These are phyloP conservation scores for Cladosporium sp. DNA, from an alignment of 2,329 filamentous ascomycete genomes.

Conservation along the genomic window DNA sequence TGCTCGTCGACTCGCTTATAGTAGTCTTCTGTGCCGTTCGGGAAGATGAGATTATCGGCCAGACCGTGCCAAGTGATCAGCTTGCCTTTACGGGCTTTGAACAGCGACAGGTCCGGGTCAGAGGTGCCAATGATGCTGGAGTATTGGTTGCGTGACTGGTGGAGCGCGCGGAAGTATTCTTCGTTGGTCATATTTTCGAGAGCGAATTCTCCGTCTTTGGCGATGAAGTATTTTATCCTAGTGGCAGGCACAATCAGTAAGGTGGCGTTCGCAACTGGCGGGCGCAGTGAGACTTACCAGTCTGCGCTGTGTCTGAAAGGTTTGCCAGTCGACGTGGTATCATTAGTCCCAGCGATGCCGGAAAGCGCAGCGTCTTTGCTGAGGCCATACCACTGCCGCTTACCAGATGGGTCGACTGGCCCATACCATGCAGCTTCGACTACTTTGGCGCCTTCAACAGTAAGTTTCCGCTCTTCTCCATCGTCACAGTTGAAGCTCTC, in stretches of 20 bases:
- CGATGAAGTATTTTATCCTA: slow-evolving; percentile 36
- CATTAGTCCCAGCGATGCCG: slow-evolving; percentile 17
- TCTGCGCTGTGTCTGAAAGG: slow-evolving; percentile 35
- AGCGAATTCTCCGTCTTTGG: slow-evolving; percentile 36
- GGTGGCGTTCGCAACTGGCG: no score
- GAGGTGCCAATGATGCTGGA: slow-evolving; percentile 39
- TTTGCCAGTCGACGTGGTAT: background rate
- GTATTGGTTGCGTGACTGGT: slow-evolving; percentile 33
- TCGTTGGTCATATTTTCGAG: slow-evolving; percentile 34
- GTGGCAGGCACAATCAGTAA: background rate
- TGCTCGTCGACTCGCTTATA: slow-evolving; percentile 36
- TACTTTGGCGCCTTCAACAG: slow-evolving; percentile 34
- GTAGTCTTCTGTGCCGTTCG: slow-evolving; percentile 40
- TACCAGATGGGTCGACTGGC: slow-evolving; percentile 23
- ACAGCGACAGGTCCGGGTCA: slow-evolving; percentile 41
- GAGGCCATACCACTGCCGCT: slow-evolving; percentile 36
- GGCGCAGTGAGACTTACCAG: slow-evolving; percentile 28
- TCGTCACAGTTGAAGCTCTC: slow-evolving; percentile 29
- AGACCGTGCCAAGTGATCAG: slow-evolving; percentile 47
- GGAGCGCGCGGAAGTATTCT: slow-evolving; percentile 28
- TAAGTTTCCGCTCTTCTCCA: slow-evolving; percentile 29
- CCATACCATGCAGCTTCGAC: slow-evolving; percentile 38
- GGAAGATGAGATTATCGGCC: slow-evolving; percentile 40
- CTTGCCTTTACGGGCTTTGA: slow-evolving; percentile 42
- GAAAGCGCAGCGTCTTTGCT: slow-evolving; percentile 25